phyloP scores from a whole-genome alignment of 2,329 filamentous ascomycete species.

The Neofusicoccum sp. region DNA sequence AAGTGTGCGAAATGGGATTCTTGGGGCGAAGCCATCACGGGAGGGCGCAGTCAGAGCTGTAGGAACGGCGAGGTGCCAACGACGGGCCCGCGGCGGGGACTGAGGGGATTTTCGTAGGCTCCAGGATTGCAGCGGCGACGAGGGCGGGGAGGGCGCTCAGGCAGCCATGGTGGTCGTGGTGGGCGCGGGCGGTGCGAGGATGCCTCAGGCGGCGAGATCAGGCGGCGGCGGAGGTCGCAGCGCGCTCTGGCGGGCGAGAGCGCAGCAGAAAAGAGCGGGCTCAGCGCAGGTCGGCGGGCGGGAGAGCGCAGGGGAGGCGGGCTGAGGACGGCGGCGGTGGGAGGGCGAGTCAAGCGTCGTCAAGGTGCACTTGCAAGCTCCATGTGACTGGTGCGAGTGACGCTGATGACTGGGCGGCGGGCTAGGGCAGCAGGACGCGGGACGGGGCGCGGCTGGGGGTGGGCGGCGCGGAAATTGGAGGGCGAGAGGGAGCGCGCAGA shows the following conservation, averaged over 20 bases:
- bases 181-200: slow-evolving; percentile 1
- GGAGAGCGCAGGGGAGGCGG: background rate
- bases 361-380: slow-evolving; percentile 20
- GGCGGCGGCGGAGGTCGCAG: slow-evolving; percentile 15
- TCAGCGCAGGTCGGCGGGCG: slow-evolving; percentile 18
- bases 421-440: background rate
- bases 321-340: background rate
- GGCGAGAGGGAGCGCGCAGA: background rate
- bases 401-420: slow-evolving; percentile 15
- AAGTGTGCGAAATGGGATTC: slow-evolving; percentile 15
- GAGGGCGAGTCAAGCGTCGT: slow-evolving; percentile 6
- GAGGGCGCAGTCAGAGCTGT: background rate
- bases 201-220: slow-evolving; percentile 16
- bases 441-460: background rate
- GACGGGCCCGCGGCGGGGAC: slow-evolving; percentile 9
- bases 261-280: background rate
- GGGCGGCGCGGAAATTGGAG: background rate
- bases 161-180: slow-evolving; percentile 19
- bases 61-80: background rate
- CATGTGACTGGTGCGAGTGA: slow-evolving; percentile 22
- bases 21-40: slow-evolving; percentile 20
- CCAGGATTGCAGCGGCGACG: slow-evolving; percentile 5
- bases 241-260: background rate
- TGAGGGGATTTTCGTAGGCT: slow-evolving; percentile 18
- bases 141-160: slow-evolving; percentile 14